Percentiles rank a stretch among this genome's conserved stretches.
phyloP scores from a whole-genome alignment of 805 yeast species.

The Saccharomycopsis fibuligera region DNA sequence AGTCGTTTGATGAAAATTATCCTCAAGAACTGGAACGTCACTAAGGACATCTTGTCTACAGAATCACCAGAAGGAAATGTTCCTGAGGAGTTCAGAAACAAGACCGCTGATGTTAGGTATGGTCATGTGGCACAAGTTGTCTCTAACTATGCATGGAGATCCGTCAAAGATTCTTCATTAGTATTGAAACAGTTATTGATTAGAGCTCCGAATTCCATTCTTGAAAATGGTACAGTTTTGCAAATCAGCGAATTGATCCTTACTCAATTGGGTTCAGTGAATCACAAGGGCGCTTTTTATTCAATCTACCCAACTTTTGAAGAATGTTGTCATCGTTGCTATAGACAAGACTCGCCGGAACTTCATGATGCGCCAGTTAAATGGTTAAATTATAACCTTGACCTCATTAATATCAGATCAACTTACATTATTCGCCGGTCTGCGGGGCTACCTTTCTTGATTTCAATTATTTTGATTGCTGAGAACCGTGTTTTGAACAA shows the following conservation, averaged over 20 bases:
- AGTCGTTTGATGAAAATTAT: slow-evolving; percentile 22
- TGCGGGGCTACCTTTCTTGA: slow-evolving; percentile 81
- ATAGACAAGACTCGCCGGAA: slow-evolving; percentile 21
- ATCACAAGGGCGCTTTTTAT: slow-evolving; percentile 90
- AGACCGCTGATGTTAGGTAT: slow-evolving; percentile 1
- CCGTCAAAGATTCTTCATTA: slow-evolving; percentile 66
- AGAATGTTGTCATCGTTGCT: slow-evolving; percentile 56
- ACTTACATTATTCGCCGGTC: slow-evolving; percentile 83
- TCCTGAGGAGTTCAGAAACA: slow-evolving; percentile 38
- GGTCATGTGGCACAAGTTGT: slow-evolving; percentile 37
- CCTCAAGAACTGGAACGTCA: slow-evolving; percentile 29
- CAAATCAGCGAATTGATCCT: slow-evolving; percentile 49
- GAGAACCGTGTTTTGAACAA: slow-evolving; percentile 23
- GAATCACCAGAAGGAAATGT: slow-evolving; percentile 68
- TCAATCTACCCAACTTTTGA: slow-evolving; percentile 79
- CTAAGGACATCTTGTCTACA: slow-evolving; percentile 44
- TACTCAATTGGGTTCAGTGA: slow-evolving; percentile 61
- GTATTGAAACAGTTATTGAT: slow-evolving; percentile 43
- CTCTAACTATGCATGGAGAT: slow-evolving; percentile 73
- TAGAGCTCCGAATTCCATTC: slow-evolving; percentile 23
- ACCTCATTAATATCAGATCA: slow-evolving; percentile 44
- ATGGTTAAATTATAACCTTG: slow-evolving; percentile 59
- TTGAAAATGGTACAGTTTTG: slow-evolving; percentile 24
- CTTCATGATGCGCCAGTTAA: slow-evolving; percentile 36
- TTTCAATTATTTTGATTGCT: slow-evolving; percentile 68